These are phyloP conservation scores for Bathelium albidoporum DNA, from an alignment of 495 filamentous ascomycete species.

Conservation along the genomic window DNA sequence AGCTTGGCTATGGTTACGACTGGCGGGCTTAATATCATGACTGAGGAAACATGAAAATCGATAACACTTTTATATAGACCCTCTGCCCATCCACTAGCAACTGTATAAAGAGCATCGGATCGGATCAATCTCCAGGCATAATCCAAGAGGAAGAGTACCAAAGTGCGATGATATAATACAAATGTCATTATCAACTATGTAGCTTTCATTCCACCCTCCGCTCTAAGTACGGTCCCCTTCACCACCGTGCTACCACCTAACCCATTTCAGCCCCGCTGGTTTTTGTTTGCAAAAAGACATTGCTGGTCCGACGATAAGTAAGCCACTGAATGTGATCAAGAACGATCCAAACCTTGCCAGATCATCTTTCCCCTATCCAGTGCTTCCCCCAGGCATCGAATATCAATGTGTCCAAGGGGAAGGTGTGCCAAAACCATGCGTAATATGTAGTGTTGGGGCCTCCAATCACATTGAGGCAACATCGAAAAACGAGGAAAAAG, in stretches of 20 bases:
- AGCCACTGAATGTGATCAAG: not conserved
- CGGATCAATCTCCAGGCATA: too few species aligned
- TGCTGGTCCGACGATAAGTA: not conserved
- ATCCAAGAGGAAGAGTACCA: not conserved
- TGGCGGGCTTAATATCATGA: too few species aligned
- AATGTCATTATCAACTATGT: constrained; percentile 3
- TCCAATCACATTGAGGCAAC: not conserved
- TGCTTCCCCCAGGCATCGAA: not conserved
- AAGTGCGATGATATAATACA: not conserved
- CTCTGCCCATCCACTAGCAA: too few species aligned
- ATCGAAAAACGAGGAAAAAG: not conserved
- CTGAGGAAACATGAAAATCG: too few species aligned
- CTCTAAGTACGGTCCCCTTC: not conserved
- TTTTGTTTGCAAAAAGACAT: not conserved
- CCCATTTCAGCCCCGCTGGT: not conserved
- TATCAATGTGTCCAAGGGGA: not conserved
- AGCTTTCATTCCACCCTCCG: not conserved
- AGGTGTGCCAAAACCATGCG: not conserved
- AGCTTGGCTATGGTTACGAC: too few species aligned
- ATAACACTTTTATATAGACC: too few species aligned
- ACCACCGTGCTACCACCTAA: not conserved
- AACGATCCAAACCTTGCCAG: not conserved
- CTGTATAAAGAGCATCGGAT: too few species aligned
- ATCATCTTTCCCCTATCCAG: not conserved
- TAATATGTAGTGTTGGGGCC: not conserved